Base-by-base conservation (phyloP, 345 rosid genomes). In the Ceriops zippeliana region DNA sequence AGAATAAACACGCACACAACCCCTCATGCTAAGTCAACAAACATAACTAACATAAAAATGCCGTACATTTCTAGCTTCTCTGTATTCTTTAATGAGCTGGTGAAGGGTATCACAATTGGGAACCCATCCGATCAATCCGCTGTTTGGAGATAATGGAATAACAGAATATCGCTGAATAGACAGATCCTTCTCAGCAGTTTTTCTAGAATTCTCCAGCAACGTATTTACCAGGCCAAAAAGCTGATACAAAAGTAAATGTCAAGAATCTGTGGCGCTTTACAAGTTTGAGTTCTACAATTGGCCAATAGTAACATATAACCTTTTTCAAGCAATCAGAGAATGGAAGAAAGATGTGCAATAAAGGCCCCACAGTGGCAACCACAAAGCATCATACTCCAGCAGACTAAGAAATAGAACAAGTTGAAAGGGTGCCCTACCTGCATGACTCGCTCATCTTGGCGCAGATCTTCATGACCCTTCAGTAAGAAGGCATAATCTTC, bases 371-470 rank as follows among this genome's bases (percentile, higher is more conserved):
- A n/a, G 46, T 61, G 52, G 20, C 32, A 57, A 28, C 46, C 20
- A 57, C 58, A 71, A 2, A 63, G 7, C 32, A 38, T 35, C 62
- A 65, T 49, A 34, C 9, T 52, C 31, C 34, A 66, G 10, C 22
- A 37, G 24, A 34, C 6, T 70, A 32, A 5, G 24, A 52, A 69
- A 49, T 20, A 49, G n/a, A 31, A 21, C n/a, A 2, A 42, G 21
- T 19, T 15, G 57, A 30, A 53, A 42, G 49, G 63, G 32, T 49
- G n/a, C 49, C 15, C 21, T 27, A 93, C 98, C 97, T 95, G 99
- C 99, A 95, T 95, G 77, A 95, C 99, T 74, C 98, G 99, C 70
- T 95, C 99, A 84, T 95, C 98, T 72, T 95, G 99, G 78, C 99
- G 96, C 57, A 95, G 75, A 81, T 95, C 99, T 83, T 95, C 99